phyloP scores from a whole-genome alignment of 805 yeast species.

The Sungouiozyma ichnusensis region DNA sequence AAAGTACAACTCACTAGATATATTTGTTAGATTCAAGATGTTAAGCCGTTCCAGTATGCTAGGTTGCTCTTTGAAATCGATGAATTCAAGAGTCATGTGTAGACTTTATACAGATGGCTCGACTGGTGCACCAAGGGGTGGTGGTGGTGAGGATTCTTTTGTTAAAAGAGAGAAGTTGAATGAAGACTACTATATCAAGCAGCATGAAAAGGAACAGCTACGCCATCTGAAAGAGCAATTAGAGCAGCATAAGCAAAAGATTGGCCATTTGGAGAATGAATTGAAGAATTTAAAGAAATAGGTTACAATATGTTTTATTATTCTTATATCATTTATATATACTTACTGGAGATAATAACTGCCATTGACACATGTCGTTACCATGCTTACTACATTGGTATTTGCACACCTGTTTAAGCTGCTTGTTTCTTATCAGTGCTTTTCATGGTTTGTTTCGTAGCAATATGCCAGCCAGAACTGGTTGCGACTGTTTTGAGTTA shows the following conservation, averaged over 20 bases:
- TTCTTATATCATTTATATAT: background rate
- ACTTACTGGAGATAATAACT: background rate
- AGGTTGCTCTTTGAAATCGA: background rate
- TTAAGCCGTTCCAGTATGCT: conserved; percentile 1
- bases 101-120: conserved; percentile 44
- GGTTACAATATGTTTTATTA: background rate
- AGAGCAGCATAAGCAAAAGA: conserved; percentile 60
- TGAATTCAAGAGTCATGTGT: conserved; percentile 5
- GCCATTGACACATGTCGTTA: background rate
- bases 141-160: conserved; percentile 45
- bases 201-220: conserved; percentile 85
- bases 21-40: background rate
- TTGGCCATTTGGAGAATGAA: conserved; percentile 41
- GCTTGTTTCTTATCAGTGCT: too few relatives aligned
- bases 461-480: background rate
- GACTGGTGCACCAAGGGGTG: conserved; percentile 46
- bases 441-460: background rate
- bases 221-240: conserved; percentile 65
- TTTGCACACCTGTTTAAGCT: too few relatives aligned
- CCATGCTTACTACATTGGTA: too few relatives aligned
- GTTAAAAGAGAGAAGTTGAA: conserved; percentile 86
- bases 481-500: background rate
- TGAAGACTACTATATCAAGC: conserved; percentile 75
- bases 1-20: background rate
- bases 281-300: conserved; percentile 22